phyloP scores from a whole-genome alignment of 768 basidiomycete species.

The Tulasnella sp. region DNA sequence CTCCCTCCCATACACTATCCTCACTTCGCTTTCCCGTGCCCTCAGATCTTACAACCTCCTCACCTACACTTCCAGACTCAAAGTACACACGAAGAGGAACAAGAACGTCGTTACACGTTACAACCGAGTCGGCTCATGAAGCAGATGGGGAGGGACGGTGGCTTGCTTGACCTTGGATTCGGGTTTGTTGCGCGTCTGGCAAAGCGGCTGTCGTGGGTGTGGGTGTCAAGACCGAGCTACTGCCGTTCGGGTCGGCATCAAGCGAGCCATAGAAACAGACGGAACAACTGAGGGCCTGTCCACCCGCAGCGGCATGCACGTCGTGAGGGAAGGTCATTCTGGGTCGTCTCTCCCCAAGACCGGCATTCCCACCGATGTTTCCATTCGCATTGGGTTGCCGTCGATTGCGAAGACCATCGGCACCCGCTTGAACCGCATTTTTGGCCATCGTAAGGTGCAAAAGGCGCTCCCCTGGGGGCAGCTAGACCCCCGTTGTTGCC shows the following conservation, averaged over 20 bases:
- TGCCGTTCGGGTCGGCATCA: not conserved
- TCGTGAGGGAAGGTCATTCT: not conserved
- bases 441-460: no score
- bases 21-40: slow-evolving; percentile 4
- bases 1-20: slow-evolving; percentile 6
- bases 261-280: not conserved
- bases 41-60: not conserved
- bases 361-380: not conserved
- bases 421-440: not conserved
- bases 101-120: not conserved
- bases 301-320: no score
- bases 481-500: not conserved
- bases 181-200: not conserved
- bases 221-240: slow-evolving; percentile 1
- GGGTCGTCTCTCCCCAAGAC: no score
- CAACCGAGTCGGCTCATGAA: not conserved
- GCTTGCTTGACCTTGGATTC: slow-evolving; percentile 3
- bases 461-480: not conserved
- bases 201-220: no score
- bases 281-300: not conserved
- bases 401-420: not conserved
- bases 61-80: slow-evolving; percentile 6
- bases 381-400: not conserved
- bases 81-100: not conserved
- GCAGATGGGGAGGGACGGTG: slow-evolving; percentile 7